phyloP scores from a whole-genome alignment of 805 yeast genomes.

The Torulaspora microellipsoides region DNA sequence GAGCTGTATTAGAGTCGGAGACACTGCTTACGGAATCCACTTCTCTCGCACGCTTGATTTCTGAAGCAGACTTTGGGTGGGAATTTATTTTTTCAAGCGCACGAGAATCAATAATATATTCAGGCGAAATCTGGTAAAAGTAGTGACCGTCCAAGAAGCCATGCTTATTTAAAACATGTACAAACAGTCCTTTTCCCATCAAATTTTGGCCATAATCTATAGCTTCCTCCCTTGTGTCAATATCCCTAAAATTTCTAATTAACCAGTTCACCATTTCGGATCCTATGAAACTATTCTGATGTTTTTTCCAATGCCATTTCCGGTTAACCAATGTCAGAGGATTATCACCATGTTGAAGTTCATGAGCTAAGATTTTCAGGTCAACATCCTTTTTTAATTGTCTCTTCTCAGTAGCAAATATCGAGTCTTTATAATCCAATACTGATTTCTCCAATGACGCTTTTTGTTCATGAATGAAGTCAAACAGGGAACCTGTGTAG shows the following conservation, averaged over 20 bases:
- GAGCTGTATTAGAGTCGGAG: constrained; percentile 7
- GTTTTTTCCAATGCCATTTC: constrained; percentile 85
- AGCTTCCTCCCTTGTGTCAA: constrained; percentile 80
- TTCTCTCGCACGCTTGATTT: constrained; percentile 5
- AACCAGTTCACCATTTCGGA: constrained; percentile 85
- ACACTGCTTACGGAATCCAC: constrained; percentile 8
- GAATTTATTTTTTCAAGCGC: constrained; percentile 12
- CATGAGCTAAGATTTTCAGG: constrained; percentile 51
- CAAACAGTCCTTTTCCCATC: constrained; percentile 66
- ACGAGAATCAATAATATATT: constrained; percentile 38
- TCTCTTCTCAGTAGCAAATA: constrained; percentile 30
- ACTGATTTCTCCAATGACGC: constrained; percentile 36
- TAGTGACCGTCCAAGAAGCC: constrained; percentile 89
- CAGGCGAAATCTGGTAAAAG: constrained; percentile 67
- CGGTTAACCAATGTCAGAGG: constrained; percentile 72
- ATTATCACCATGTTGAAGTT: constrained; percentile 53
- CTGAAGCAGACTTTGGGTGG: constrained; percentile 3
- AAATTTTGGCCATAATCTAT: constrained; percentile 70
- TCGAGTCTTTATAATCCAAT: constrained; percentile 36
- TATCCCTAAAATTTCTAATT: constrained; percentile 69
- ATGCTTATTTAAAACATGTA: constrained; percentile 81
- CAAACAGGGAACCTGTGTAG: constrained; percentile 79
- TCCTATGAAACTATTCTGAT: constrained; percentile 76
- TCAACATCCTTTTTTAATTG: constrained; percentile 48
- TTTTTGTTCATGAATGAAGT: constrained; percentile 53